A percentile compares a stretch with the other conserved stretches of the same genome.
phyloP scores from a whole-genome alignment of 352 stramenopile species.

The Globisporangium cylindrosporum region DNA sequence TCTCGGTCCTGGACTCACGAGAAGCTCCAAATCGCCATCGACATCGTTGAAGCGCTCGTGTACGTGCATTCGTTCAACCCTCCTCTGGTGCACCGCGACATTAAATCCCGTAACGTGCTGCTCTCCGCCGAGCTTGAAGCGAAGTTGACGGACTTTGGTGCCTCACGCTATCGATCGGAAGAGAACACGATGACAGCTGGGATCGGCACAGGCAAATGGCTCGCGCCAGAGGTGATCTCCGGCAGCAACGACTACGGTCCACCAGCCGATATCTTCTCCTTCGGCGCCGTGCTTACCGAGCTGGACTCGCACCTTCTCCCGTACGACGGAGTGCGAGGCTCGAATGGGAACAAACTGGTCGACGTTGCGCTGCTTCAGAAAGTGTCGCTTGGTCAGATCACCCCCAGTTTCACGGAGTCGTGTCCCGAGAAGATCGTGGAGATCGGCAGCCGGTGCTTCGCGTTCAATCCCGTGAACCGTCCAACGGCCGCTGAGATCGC shows the following conservation, averaged over 20 bases:
- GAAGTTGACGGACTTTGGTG: slow-evolving; percentile 65
- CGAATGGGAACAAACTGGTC: slow-evolving; percentile 30
- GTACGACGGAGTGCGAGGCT: slow-evolving; percentile 37
- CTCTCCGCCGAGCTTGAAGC: slow-evolving; percentile 26
- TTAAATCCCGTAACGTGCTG: slow-evolving; percentile 31
- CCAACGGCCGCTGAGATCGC: slow-evolving; percentile 41
- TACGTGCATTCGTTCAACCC: slow-evolving; percentile 20
- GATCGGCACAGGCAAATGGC: slow-evolving; percentile 49
- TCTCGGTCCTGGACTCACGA: slow-evolving; percentile 2
- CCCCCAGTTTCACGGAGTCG: slow-evolving; percentile 27
- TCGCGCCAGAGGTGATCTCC: slow-evolving; percentile 54
- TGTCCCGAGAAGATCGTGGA: slow-evolving; percentile 35
- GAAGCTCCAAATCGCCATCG: slow-evolving; percentile 28
- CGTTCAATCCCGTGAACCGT: slow-evolving; percentile 28
- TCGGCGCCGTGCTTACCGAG: slow-evolving; percentile 55
- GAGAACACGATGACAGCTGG: slow-evolving; percentile 50
- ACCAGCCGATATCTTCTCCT: slow-evolving; percentile 54
- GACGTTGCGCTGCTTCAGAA: slow-evolving; percentile 50
- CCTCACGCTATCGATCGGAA: slow-evolving; percentile 35
- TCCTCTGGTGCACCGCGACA: slow-evolving; percentile 15
- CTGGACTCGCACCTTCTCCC: slow-evolving; percentile 52
- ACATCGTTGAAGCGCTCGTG: slow-evolving; percentile 39
- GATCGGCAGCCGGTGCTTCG: slow-evolving; percentile 24
- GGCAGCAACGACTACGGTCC: slow-evolving; percentile 44
- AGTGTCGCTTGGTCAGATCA: slow-evolving; percentile 31